Base-by-base conservation (phyloP, 805 yeast species). In the Cyberlindnera samutprakarnensis region DNA sequence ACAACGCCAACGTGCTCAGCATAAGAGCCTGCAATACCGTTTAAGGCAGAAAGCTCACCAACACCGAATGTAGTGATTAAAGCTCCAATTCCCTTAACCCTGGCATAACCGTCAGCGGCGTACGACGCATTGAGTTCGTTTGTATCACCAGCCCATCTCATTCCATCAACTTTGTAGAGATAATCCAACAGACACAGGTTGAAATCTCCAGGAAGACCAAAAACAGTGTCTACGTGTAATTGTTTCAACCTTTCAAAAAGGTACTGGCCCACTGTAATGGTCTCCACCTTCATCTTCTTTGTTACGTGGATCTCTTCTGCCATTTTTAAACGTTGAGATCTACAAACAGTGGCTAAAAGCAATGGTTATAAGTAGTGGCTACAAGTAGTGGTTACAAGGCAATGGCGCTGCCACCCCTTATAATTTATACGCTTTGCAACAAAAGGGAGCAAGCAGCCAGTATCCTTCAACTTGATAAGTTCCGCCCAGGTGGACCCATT, bases 51-150 rank as follows among this genome's bases (percentile, higher is more conserved):
- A 52, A 82, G 68, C 59, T 82, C 94, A 56, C 94, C 94, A 37
- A 83, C 94, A 59, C 94, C 94, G 55, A 83, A 83, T 31, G 94
- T 83, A 52, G 94, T 83, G 49, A 82, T 66, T 31, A 83, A 44
- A 46, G 80, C 78, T 39, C 79, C 71, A 53, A 82, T 61, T 35
- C 87, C 79, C 59, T 80, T 82, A 48, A 83, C 67, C 54, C 94
- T 65, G 30, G 88, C 75, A 62, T 83, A 83, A 40, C 94, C 94
- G 59, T 83, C 94, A 27, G 90, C 86, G 33, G 92, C 80, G 47
- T 79, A 79, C 23, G 90, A 82, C 27, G 94, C 90, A 56, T 84
- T 84, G 63, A 83, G 70, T 63, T 83, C 94, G 60, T 84, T 83
- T 11, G 28, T 11, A 25, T 25, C 20, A 25, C 28, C 28, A 4